phyloP scores from a whole-genome alignment of 1,284 basidiomycete genomes.

The Boletus sp. region DNA sequence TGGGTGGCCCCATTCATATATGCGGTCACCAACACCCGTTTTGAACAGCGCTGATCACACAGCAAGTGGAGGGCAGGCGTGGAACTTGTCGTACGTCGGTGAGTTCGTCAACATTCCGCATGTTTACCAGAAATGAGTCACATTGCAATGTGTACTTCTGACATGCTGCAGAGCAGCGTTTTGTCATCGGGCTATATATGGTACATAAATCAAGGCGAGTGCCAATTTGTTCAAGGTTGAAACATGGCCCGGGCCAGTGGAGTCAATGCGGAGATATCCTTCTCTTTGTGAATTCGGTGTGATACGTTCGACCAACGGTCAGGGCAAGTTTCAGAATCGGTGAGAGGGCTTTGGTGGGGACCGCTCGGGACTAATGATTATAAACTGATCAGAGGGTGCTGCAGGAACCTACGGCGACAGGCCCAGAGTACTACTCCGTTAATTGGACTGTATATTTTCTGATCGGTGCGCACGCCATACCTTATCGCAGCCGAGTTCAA shows the following conservation, averaged over 20 bases:
- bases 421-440: no score
- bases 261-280: neutral
- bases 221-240: neutral
- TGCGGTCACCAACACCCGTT: no score
- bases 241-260: neutral
- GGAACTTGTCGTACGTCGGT: neutral
- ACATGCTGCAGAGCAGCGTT: neutral
- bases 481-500: no score
- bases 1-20: no score
- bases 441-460: no score
- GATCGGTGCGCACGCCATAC: no score
- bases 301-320: no score
- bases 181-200: neutral
- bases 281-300: neutral
- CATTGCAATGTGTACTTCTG: neutral
- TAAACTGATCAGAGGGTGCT: no score
- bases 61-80: constrained; percentile 1
- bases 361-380: no score
- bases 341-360: no score
- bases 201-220: neutral
- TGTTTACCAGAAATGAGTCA: neutral
- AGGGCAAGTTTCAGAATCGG: neutral
- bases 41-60: no score
- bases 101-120: neutral
- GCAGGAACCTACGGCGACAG: no score